phyloP scores from a whole-genome alignment of 768 basidiomycete species.

The Sutorius australiensis region DNA sequence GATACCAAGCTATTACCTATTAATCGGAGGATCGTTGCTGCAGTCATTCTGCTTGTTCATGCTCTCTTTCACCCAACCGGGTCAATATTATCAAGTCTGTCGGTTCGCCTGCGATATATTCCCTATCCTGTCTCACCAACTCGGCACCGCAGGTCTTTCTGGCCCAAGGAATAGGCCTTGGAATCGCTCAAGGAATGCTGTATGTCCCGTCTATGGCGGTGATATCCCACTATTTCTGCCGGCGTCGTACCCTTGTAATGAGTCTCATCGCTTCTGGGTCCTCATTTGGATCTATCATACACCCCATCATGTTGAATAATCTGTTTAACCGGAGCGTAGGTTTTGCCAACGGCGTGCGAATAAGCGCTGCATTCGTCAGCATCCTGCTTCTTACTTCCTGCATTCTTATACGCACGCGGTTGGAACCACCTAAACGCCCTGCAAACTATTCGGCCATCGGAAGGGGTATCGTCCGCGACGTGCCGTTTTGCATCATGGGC shows the following conservation, averaged over 20 bases:
- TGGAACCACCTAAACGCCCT: constrained; percentile 29
- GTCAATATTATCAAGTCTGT: constrained; percentile 42
- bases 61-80: constrained; percentile 42
- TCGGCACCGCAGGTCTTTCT: constrained; percentile 40
- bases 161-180: constrained; percentile 44
- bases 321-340: constrained; percentile 13
- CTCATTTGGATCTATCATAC: constrained; percentile 26
- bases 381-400: constrained; percentile 34
- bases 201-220: constrained; percentile 45
- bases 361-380: constrained; percentile 42
- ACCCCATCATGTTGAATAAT: constrained; percentile 32
- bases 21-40: constrained; percentile 44
- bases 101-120: neutral
- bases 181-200: constrained; percentile 44
- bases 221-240: constrained; percentile 43
- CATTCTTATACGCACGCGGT: constrained; percentile 36
- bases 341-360: constrained; percentile 49
- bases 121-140: neutral
- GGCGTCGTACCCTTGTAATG: constrained; percentile 42
- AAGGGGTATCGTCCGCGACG: constrained; percentile 14
- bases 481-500: constrained; percentile 18
- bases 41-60: constrained; percentile 41
- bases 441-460: constrained; percentile 16
- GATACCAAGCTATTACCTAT: constrained; percentile 38
- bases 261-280: constrained; percentile 41